A percentile compares a stretch with the other conserved stretches of the same genome.
Evolutionary conservation across 2,329 filamentous ascomycete species (phyloP).

Genomic region (Aspergillus flavus): DNA sequence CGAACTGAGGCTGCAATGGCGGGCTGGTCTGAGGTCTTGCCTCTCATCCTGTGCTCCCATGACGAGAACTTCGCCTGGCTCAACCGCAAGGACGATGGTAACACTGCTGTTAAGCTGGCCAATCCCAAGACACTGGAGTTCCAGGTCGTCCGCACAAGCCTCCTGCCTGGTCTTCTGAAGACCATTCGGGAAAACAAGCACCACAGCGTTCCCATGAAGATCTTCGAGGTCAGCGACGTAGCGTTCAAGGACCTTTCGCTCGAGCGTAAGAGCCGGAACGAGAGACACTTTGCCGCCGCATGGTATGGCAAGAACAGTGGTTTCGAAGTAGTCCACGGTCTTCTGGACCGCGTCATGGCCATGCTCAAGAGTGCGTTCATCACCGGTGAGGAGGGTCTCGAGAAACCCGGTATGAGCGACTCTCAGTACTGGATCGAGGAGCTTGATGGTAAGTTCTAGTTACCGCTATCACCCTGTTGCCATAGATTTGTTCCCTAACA

Average conservation of each 20-base stretch:
- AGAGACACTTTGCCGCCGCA: slow-evolving; percentile 92
- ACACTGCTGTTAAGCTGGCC: slow-evolving; percentile 78
- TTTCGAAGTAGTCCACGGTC: slow-evolving; percentile 92
- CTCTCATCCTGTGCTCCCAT: slow-evolving; percentile 92
- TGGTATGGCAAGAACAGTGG: slow-evolving; percentile 94
- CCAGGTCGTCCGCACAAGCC: slow-evolving; percentile 84
- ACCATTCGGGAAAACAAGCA: slow-evolving; percentile 92
- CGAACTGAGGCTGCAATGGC: slow-evolving; percentile 88
- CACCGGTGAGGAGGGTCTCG: slow-evolving; percentile 71
- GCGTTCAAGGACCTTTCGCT: slow-evolving; percentile 81
- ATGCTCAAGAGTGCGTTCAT: slow-evolving; percentile 88
- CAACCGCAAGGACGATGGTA: slow-evolving; percentile 85
- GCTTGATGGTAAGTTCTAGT: slow-evolving; percentile 64
- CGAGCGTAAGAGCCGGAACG: slow-evolving; percentile 88
- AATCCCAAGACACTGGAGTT: slow-evolving; percentile 95
- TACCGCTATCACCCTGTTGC: not conserved
- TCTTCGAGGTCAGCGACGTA: slow-evolving; percentile 89
- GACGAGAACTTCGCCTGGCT: slow-evolving; percentile 98
- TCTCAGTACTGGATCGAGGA: slow-evolving; percentile 93
- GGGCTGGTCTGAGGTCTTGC: slow-evolving; percentile 95
- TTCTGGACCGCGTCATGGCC: slow-evolving; percentile 86
- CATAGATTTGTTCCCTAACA: slow-evolving; percentile 4
- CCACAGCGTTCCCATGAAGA: slow-evolving; percentile 83
- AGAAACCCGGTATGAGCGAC: slow-evolving; percentile 59
- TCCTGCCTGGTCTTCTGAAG: slow-evolving; percentile 87